Base-by-base conservation (phyloP, 208 protist genomes). In the Trypanosoma mega region DNA sequence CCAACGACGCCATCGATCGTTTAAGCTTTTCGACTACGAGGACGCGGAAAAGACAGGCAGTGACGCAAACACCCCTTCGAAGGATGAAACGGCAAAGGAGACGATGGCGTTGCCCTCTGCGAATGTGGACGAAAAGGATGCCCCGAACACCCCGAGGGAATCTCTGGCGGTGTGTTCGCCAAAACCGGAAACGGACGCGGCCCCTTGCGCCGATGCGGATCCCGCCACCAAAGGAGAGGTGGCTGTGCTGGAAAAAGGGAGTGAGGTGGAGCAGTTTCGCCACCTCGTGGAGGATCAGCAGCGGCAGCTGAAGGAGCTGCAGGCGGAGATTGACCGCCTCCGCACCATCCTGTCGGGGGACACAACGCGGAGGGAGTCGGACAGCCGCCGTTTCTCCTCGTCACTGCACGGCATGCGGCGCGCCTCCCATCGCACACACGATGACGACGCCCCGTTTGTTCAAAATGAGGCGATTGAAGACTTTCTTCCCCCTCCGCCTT, bases 241-340 rank as follows among this genome's bases (percentile, higher is more conserved):
- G 29, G n/a, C 9, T 30, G 34, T 3, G 33, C 24, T 43, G 23
- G 2, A 41, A 14, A 39, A 12, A 5, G 20, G 0, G 1, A 8
- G 45, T 18, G 48, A 57, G 31, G 21, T 23, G 0, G 47, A 56
- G 29, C 27, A 44, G 33, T 56, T 45, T n/a, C 46, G 60, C 5
- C 47, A 14, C 20, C 21, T 56, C 33, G n/a, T 51, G 6, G 41
- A 57, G n/a, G 60, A 56, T 7, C 60, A 66, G 33, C 60, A 66
- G 33, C 45, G 34, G 34, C 29, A 66, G 31, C 21, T 66, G 9
- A 4, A 26, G 16, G 60, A 39, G 36, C 45, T 66, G n/a, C 45
- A 56, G 6, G 20, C 45, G 12, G 60, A 47, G 9, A 1, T 55
- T 56, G 29, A 52, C 1, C 41, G 56, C 27, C 43, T 62, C 30